phyloP scores from a whole-genome alignment of 2,329 filamentous ascomycete species.

The Tolypocladium endophyticum region DNA sequence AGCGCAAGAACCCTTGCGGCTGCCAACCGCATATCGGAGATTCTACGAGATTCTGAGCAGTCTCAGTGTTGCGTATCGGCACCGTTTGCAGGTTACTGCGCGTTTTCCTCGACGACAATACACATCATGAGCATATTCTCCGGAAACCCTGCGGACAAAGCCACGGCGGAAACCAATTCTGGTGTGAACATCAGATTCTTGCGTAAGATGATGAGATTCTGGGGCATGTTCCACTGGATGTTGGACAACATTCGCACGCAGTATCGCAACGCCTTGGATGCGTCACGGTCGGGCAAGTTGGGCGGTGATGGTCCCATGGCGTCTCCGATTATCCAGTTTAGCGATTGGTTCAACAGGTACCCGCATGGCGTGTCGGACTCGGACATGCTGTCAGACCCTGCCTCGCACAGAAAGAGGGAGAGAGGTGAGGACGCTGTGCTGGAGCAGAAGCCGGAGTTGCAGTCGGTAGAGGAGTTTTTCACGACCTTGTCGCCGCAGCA shows the following conservation, averaged over 20 bases:
- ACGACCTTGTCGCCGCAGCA: constrained; percentile 62
- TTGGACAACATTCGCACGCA: constrained; percentile 84
- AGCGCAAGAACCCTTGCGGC: constrained; percentile 69
- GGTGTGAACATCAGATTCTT: constrained; percentile 83
- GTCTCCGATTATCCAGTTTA: constrained; percentile 78
- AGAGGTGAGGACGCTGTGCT: constrained; percentile 79
- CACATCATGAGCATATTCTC: constrained; percentile 90
- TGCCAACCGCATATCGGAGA: constrained; percentile 74
- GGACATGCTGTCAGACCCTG: constrained; percentile 74
- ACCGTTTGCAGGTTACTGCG: constrained; percentile 90
- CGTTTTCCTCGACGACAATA: constrained; percentile 87
- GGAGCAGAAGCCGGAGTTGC: constrained; percentile 80
- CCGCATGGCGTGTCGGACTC: constrained; percentile 80
- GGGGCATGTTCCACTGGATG: constrained; percentile 98
- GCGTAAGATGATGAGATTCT: constrained; percentile 91
- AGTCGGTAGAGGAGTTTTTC: constrained; percentile 92
- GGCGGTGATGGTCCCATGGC: constrained; percentile 34
- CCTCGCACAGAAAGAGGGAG: constrained; percentile 57
- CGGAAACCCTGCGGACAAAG: constrained; percentile 65
- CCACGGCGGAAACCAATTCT: constrained; percentile 71
- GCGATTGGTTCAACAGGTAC: constrained; percentile 94
- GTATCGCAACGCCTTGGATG: constrained; percentile 76
- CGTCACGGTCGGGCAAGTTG: constrained; percentile 56
- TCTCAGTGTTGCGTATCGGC: constrained; percentile 62
- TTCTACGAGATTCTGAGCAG: constrained; percentile 71